These are phyloP conservation scores for Teratosphaeria epicoccoides DNA, from an alignment of 2,329 filamentous ascomycete species.

Conservation along the genomic window DNA sequence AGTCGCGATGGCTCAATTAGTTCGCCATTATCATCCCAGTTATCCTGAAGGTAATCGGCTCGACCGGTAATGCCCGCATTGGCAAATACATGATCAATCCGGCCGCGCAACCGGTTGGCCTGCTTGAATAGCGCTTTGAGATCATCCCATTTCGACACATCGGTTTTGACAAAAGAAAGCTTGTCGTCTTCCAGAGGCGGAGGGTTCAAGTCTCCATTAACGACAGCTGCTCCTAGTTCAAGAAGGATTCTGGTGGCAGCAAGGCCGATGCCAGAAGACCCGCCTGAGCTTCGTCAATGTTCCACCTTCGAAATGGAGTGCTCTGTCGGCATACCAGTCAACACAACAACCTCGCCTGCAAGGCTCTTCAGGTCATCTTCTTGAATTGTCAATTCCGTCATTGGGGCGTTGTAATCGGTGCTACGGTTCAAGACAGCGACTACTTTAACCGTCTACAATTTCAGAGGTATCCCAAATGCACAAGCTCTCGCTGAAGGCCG, in stretches of 20 bases:
- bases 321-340: conserved; percentile 11
- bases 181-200: conserved; percentile 21
- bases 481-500: too few relatives aligned
- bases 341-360: conserved; percentile 15
- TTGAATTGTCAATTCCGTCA: conserved; percentile 19
- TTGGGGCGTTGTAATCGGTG: background rate
- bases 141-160: conserved; percentile 43
- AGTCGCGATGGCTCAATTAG: conserved; percentile 25
- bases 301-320: background rate
- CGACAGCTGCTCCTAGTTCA: conserved; percentile 43
- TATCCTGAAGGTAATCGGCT: conserved; percentile 23
- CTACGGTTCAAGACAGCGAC: too few relatives aligned
- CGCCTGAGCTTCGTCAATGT: background rate
- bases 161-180: conserved; percentile 34
- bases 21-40: conserved; percentile 27
- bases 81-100: conserved; percentile 39
- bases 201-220: conserved; percentile 44
- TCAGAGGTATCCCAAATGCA: too few relatives aligned
- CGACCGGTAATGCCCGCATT: conserved; percentile 47
- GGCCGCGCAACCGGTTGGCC: conserved; percentile 33
- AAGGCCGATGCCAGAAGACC: conserved; percentile 47
- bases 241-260: conserved; percentile 45
- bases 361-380: conserved; percentile 14
- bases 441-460: too few relatives aligned
- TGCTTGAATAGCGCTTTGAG: conserved; percentile 43